Percentiles rank a stretch among this genome's conserved stretches.
These are phyloP conservation scores for Akanthomyces muscarius DNA, from an alignment of 2,329 filamentous ascomycete genomes.

Conservation along the genomic window DNA sequence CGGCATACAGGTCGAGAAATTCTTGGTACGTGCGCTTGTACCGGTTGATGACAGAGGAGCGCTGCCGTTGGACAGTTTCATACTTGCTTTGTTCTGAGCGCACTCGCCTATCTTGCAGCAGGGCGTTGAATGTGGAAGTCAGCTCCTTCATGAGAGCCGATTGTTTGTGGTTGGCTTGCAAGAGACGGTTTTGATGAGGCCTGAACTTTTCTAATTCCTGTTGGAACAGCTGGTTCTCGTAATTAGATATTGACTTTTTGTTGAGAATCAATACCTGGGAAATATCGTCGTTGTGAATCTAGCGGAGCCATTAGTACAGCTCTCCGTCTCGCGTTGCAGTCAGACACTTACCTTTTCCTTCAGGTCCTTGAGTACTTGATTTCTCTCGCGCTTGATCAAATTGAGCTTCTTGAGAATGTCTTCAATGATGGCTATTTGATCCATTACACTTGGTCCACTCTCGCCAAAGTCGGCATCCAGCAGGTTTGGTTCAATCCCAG, in stretches of 20 bases:
- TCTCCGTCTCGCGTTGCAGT: neutral
- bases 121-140: conserved; percentile 76
- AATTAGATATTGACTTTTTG: conserved; percentile 92
- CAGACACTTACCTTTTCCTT: conserved; percentile 80
- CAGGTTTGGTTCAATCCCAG: conserved; percentile 66
- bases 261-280: conserved; percentile 96
- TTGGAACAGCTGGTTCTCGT: conserved; percentile 89
- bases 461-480: conserved; percentile 92
- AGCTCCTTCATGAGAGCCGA: conserved; percentile 91
- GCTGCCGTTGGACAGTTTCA: conserved; percentile 78
- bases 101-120: conserved; percentile 91
- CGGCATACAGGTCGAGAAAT: conserved; percentile 83
- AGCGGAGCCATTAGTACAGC: neutral
- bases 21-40: conserved; percentile 92
- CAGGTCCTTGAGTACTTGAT: conserved; percentile 89
- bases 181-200: conserved; percentile 82
- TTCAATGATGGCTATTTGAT: conserved; percentile 86
- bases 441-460: conserved; percentile 71
- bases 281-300: conserved; percentile 96
- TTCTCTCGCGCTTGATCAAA: conserved; percentile 84
- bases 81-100: conserved; percentile 93
- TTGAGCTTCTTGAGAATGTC: conserved; percentile 88
- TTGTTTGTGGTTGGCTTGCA: conserved; percentile 95
- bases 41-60: conserved; percentile 73
- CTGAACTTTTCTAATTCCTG: conserved; percentile 97